Base-by-base conservation (phyloP, 805 yeast species). In the Yamadazyma kitorensis region DNA sequence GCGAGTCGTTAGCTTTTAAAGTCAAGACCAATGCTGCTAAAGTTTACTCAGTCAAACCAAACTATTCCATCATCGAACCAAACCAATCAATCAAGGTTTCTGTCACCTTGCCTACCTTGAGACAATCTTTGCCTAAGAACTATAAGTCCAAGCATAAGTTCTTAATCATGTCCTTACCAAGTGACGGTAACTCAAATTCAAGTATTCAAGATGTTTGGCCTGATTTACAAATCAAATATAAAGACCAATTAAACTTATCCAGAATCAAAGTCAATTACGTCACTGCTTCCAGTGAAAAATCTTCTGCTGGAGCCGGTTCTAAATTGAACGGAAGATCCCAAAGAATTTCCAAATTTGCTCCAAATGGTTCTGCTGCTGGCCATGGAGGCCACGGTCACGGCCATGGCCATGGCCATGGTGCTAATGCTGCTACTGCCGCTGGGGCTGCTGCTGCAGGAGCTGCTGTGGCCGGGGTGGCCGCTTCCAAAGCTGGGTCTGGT, bases 21-120 rank as follows among this genome's bases (percentile, higher is more conserved):
- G 96, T 93, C 53, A 93, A 91, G 67, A 91, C 98, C 28, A 91
- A 98, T 9, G 97, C 97, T 7, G 97, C 98, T 39, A 89, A 86
- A 60, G 72, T 86, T 59, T 82, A 89, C 71, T 86, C 96, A 59
- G 98, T 91, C 33, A 83, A 96, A 64, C 98, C 98, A 39, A 93
- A 89, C 58, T 88, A 96, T 40, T 77, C 93, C 8, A 59, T 82
- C 17, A 70, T 93, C 37, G 71, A 69, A 15, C 91, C 98, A 8
- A 91, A 93, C 22, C 74, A 76, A 42, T 57, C 79, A 15, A 64
- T 80, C 35, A 76, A 83, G 34, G 85, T 93, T 34, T 76, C 88
- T 30, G 80, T 93, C 48, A 86, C 88, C 51, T 78, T 87, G 43
- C 89, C 89, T 61, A 94, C 94, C 10, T 71, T 85, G 46, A 68